Evolutionary conservation across 768 basidiomycete genomes (phyloP).

Genomic region (Naematelia aurantialba): DNA sequence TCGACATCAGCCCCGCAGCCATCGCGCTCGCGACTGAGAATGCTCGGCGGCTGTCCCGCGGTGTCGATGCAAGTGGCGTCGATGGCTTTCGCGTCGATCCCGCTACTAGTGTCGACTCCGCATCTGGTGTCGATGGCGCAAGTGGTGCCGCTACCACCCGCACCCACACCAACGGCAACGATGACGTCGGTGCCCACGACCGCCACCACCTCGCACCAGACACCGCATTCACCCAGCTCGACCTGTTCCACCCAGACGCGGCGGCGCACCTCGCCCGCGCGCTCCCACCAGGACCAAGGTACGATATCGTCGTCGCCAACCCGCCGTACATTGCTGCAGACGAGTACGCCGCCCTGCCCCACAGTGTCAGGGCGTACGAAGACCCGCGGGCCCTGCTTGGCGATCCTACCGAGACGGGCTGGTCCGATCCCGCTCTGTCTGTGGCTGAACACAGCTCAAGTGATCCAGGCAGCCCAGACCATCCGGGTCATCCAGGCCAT

Average conservation of each 20-base stretch:
- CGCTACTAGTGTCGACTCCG: too few relatives aligned
- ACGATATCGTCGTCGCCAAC: constrained; percentile 39
- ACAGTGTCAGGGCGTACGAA: constrained; percentile 73
- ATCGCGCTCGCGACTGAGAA: constrained; percentile 32
- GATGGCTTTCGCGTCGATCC: background rate
- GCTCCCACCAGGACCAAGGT: too few relatives aligned
- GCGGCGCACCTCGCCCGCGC: too few relatives aligned
- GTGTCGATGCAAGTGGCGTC: background rate
- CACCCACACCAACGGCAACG: too few relatives aligned
- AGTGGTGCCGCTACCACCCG: too few relatives aligned
- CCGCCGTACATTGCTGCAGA: constrained; percentile 65
- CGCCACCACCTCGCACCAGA: too few relatives aligned
- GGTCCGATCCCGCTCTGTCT: constrained; percentile 6
- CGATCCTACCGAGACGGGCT: constrained; percentile 55
- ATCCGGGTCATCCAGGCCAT: too few relatives aligned
- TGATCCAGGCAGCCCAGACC: too few relatives aligned
- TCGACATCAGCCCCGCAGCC: constrained; percentile 32
- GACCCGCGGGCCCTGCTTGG: constrained; percentile 78
- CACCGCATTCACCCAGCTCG: constrained; percentile 1
- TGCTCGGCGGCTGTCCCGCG: background rate
- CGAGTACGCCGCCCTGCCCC: constrained; percentile 63
- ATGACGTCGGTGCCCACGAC: too few relatives aligned
- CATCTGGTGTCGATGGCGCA: too few relatives aligned
- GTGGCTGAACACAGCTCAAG: too few relatives aligned
- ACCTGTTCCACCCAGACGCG: constrained; percentile 10